These are phyloP conservation scores for Boletus vinaceobasis DNA, from an alignment of 768 basidiomycete species.

Conservation along the genomic window DNA sequence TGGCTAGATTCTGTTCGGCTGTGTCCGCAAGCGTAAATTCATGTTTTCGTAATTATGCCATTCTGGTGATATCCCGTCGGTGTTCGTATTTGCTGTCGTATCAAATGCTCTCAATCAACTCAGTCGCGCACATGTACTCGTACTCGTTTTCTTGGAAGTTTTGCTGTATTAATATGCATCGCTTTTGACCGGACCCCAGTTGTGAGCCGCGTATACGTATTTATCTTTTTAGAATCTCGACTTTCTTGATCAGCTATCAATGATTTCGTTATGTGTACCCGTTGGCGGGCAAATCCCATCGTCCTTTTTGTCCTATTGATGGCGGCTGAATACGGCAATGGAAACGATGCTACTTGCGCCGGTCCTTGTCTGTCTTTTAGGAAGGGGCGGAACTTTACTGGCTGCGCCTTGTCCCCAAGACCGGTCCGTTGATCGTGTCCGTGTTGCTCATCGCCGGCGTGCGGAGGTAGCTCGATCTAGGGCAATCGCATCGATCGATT, in stretches of 20 bases:
- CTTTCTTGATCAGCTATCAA: conserved; percentile 27
- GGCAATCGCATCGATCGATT: conserved; percentile 20
- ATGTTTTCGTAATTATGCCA: conserved; percentile 19
- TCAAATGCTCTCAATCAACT: conserved; percentile 15
- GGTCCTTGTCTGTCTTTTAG: conserved; percentile 8
- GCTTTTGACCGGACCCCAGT: conserved; percentile 15
- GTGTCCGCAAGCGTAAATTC: conserved; percentile 1
- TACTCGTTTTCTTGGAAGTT: conserved; percentile 30
- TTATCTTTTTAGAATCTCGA: conserved; percentile 18
- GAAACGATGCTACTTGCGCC: not conserved
- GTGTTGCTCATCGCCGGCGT: conserved; percentile 14
- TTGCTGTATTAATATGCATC: conserved; percentile 28
- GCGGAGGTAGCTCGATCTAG: conserved; percentile 19
- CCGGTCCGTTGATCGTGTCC: conserved; percentile 18
- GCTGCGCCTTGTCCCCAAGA: not conserved
- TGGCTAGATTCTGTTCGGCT: conserved; percentile 18
- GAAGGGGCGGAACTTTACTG: conserved; percentile 9
- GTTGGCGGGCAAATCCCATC: conserved; percentile 15
- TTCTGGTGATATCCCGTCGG: conserved; percentile 15
- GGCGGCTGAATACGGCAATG: conserved; percentile 4
- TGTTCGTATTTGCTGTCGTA: conserved; percentile 25
- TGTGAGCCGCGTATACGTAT: conserved; percentile 13
- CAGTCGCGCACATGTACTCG: conserved; percentile 20
- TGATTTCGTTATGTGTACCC: conserved; percentile 19
- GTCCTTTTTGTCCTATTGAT: conserved; percentile 3